These are phyloP conservation scores for Myotisia sp. DNA, from an alignment of 2,329 filamentous ascomycete species.

Conservation along the genomic window DNA sequence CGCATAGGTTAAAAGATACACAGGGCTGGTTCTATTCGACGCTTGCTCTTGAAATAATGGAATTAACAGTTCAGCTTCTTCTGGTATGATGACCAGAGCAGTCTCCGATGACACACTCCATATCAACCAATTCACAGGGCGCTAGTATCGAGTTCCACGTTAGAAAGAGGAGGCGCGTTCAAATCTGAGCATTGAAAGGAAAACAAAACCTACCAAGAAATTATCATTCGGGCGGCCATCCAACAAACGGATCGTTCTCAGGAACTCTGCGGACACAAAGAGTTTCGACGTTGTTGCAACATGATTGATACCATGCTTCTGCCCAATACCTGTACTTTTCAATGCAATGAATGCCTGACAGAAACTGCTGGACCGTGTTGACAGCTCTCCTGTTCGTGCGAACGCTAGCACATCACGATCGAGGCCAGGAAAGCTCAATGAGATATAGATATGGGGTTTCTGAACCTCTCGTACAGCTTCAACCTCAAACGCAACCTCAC, in stretches of 20 bases:
- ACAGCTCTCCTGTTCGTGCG: conserved; percentile 32
- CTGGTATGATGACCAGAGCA: conserved; percentile 46
- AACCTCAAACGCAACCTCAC: conserved; percentile 45
- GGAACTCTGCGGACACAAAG: conserved; percentile 10
- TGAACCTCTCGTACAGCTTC: conserved; percentile 44
- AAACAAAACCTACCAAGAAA: conserved; percentile 7
- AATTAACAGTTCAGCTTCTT: conserved; percentile 47
- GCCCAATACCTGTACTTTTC: conserved; percentile 24
- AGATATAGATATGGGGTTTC: conserved; percentile 28
- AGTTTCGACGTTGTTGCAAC: conserved; percentile 7
- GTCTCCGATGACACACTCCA: conserved; percentile 36
- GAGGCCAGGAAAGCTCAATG: conserved; percentile 34
- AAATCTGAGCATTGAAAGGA: background rate
- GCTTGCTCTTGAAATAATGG: conserved; percentile 23
- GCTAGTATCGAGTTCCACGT: conserved; percentile 19
- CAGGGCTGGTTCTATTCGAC: conserved; percentile 16
- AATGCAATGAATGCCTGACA: conserved; percentile 33
- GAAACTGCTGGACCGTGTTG: conserved; percentile 23
- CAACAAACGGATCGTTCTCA: conserved; percentile 7
- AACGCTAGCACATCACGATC: conserved; percentile 36
- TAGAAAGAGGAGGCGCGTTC: background rate
- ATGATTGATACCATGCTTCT: conserved; percentile 20
- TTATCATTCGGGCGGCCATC: conserved; percentile 7
- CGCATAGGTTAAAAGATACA: conserved; percentile 44
- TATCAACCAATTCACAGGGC: conserved; percentile 48